phyloP scores from a whole-genome alignment of 1,284 basidiomycete species.

The Singerocomus inundabilis region DNA sequence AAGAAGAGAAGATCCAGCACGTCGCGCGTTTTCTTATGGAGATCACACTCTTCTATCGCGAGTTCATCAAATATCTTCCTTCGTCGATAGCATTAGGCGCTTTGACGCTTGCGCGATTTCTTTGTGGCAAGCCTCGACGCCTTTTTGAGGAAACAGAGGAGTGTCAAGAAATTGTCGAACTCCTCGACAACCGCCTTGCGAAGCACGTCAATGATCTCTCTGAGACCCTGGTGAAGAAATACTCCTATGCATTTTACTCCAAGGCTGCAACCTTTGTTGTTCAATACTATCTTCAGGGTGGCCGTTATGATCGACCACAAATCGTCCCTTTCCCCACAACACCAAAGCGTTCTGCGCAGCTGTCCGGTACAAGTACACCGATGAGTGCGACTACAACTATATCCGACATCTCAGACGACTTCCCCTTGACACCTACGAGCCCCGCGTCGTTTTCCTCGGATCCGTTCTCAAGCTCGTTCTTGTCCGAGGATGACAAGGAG shows the following conservation, averaged over 20 bases:
- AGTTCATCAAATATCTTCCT: conserved; percentile 85
- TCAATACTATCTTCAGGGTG: conserved; percentile 86
- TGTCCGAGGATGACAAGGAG: conserved; percentile 74
- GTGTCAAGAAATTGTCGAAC: conserved; percentile 75
- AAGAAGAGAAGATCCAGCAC: conserved; percentile 89
- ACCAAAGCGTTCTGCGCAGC: conserved; percentile 52
- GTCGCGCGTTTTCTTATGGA: conserved; percentile 98
- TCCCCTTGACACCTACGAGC: conserved; percentile 76
- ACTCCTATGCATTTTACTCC: conserved; percentile 92
- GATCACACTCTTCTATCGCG: conserved; percentile 94
- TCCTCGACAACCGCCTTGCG: conserved; percentile 82
- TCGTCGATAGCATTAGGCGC: conserved; percentile 88
- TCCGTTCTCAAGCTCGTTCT: conserved; percentile 49
- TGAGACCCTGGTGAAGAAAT: conserved; percentile 95
- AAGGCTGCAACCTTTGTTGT: conserved; percentile 91
- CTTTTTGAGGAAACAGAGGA: conserved; percentile 79
- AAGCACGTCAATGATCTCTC: conserved; percentile 89
- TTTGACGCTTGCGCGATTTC: conserved; percentile 84
- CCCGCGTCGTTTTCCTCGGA: conserved; percentile 55
- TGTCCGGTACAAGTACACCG: conserved; percentile 63
- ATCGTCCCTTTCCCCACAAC: conserved; percentile 64
- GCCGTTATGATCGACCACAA: conserved; percentile 57
- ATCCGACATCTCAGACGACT: conserved; percentile 76
- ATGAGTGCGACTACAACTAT: conserved; percentile 68
- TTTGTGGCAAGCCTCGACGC: conserved; percentile 76